Percentiles rank a stretch among this genome's conserved stretches.
These are phyloP conservation scores for Aphanomyces euteiches DNA, from an alignment of 352 stramenopile species.

Conservation along the genomic window DNA sequence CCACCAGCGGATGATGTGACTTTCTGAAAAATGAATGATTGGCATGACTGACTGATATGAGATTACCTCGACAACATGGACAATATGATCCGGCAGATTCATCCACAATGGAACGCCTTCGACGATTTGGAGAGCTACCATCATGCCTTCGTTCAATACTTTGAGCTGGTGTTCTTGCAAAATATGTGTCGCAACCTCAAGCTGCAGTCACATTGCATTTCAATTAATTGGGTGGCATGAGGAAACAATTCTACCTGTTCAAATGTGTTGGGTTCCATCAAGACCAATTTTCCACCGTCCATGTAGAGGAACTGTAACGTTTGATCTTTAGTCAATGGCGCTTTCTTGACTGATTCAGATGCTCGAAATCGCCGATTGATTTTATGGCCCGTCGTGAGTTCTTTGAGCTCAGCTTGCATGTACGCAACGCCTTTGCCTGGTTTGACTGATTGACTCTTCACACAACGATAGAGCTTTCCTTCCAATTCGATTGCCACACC, in stretches of 20 bases:
- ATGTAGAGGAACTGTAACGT: slow-evolving; percentile 82
- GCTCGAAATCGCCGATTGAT: slow-evolving; percentile 79
- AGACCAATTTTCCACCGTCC: slow-evolving; percentile 67
- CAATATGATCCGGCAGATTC: slow-evolving; percentile 81
- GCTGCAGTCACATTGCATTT: slow-evolving; percentile 35
- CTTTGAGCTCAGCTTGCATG: slow-evolving; percentile 75
- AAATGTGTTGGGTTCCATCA: slow-evolving; percentile 79
- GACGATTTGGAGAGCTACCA: slow-evolving; percentile 77
- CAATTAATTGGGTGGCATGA: neutral
- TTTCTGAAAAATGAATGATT: neutral
- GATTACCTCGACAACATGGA: slow-evolving; percentile 59
- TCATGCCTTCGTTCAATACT: slow-evolving; percentile 75
- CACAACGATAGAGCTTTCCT: slow-evolving; percentile 77
- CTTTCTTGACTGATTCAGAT: slow-evolving; percentile 75
- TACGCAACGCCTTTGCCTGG: slow-evolving; percentile 81
- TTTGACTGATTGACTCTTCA: slow-evolving; percentile 82
- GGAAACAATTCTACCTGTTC: slow-evolving; percentile 52
- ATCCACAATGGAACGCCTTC: slow-evolving; percentile 80
- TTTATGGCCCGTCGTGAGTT: slow-evolving; percentile 83
- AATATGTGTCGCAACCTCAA: slow-evolving; percentile 65
- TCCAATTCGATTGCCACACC: slow-evolving; percentile 83
- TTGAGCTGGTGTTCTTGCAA: slow-evolving; percentile 73
- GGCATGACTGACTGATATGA: slow-evolving; percentile 1
- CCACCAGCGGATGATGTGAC: neutral
- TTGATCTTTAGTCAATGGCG: slow-evolving; percentile 62